Evolutionary conservation across 2,329 filamentous ascomycete species (phyloP).

Genomic region (Colletotrichum lindemuthianum): DNA sequence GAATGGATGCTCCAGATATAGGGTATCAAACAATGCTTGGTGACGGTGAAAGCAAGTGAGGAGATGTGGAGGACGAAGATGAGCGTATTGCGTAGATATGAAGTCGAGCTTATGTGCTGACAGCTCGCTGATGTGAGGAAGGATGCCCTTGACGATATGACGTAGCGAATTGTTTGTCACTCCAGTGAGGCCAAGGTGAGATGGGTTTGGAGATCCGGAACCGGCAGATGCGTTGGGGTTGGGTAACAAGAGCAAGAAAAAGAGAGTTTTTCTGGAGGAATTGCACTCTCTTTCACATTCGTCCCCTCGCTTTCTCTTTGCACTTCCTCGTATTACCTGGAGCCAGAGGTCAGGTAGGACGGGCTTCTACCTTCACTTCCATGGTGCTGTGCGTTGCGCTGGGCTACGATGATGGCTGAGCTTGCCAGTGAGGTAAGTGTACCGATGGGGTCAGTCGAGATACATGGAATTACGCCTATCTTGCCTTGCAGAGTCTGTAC

Average conservation of each 20-base stretch:
- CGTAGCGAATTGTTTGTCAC: slow-evolving; percentile 30
- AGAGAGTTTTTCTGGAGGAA: slow-evolving; percentile 4
- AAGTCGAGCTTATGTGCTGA: slow-evolving; percentile 32
- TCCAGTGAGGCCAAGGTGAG: neutral
- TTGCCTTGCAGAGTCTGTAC: too few species aligned
- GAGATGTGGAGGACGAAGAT: neutral
- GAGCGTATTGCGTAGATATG: slow-evolving; percentile 20
- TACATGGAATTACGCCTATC: too few species aligned
- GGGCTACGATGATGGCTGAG: slow-evolving; percentile 23
- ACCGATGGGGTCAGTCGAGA: too few species aligned
- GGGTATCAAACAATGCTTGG: neutral
- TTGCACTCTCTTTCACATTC: neutral
- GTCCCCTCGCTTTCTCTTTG: too few species aligned
- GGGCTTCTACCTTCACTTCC: slow-evolving; percentile 22
- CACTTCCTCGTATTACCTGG: neutral
- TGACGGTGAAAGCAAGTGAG: neutral
- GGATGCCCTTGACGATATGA: slow-evolving; percentile 25
- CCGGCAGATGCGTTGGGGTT: too few species aligned
- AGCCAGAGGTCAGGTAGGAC: neutral
- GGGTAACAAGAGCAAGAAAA: neutral
- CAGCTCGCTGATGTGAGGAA: slow-evolving; percentile 13
- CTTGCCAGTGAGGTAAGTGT: neutral
- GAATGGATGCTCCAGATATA: neutral
- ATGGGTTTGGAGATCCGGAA: too few species aligned
- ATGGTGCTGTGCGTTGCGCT: slow-evolving; percentile 3